phyloP scores from a whole-genome alignment of 805 yeast genomes.

The Metschnikowia cerradonensis region DNA sequence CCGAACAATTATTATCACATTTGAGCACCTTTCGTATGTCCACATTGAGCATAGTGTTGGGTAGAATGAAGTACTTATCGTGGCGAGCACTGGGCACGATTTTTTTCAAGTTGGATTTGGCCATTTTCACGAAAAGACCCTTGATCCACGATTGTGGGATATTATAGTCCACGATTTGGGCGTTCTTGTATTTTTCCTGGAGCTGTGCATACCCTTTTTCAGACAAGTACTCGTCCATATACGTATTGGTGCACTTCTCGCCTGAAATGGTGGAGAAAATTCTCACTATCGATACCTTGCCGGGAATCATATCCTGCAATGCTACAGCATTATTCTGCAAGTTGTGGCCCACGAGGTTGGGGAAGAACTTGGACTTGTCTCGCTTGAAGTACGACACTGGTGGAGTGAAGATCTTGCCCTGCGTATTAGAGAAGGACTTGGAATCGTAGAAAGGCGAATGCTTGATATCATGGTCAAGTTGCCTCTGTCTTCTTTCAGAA shows the following conservation, averaged over 20 bases:
- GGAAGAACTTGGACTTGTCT: constrained; percentile 75
- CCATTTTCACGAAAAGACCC: constrained; percentile 50
- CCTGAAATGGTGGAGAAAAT: constrained; percentile 69
- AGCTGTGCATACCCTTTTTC: constrained; percentile 41
- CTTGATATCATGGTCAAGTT: constrained; percentile 38
- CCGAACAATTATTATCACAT: constrained; percentile 74
- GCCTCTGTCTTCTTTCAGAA: constrained; percentile 34
- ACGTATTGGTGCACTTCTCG: constrained; percentile 58
- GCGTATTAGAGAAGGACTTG: constrained; percentile 50
- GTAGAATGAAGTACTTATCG: constrained; percentile 57
- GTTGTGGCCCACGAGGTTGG: constrained; percentile 64
- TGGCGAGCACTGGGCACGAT: constrained; percentile 47
- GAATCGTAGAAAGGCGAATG: constrained; percentile 44
- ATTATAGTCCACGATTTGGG: constrained; percentile 74
- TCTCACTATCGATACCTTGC: constrained; percentile 60
- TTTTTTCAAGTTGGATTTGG: constrained; percentile 41
- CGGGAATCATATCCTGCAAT: constrained; percentile 38
- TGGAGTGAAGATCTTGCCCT: constrained; percentile 80
- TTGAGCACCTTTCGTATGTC: constrained; percentile 54
- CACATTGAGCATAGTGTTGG: constrained; percentile 55
- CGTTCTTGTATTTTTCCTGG: constrained; percentile 40
- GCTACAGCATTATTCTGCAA: constrained; percentile 36
- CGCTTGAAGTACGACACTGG: constrained; percentile 75
- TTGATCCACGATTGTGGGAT: constrained; percentile 72
- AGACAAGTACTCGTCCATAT: constrained; percentile 46